Base-by-base conservation (phyloP, 2,329 filamentous ascomycete genomes). In the Botryotinia calthae region DNA sequence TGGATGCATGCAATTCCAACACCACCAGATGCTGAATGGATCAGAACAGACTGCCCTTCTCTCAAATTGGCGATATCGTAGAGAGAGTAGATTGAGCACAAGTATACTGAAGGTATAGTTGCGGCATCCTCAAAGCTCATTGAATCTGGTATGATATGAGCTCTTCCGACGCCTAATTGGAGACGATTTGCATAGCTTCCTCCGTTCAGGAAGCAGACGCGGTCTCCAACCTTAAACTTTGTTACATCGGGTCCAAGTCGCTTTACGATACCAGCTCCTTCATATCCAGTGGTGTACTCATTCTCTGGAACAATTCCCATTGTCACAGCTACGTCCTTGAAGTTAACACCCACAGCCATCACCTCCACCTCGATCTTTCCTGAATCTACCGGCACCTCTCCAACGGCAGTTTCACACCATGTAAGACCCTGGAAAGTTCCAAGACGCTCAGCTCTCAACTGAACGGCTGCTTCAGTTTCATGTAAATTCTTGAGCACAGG, bases 71-170 rank as follows among this genome's bases (percentile, higher is more conserved):
- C 75, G 16, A 74, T 46, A 18, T 73, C 58, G 31, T 73, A 66
- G 25, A 77, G 44, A 20, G 59, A 54, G 44, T 76, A 73, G 61
- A 77, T 72, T 6, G 73, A 75, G 4, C 68, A 70, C 69, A 44
- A n/a, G 44, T 75, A 74, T 0, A 82, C 79, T 4, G 83, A 82
- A 0, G 84, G 83, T 6, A 82, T 76, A 18, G 82, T 77, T 0
- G 84, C 83, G 0, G 81, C 83, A 1, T 81, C 80, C 48, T 82
- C 79, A 67, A 84, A 83, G 0, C 78, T 77, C 73, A 84, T 76
- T 28, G 75, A 75, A 31, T 80, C 77, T 18, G 85, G 82, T 25
- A 87, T 82, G 9, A 34, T 18, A 1, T 79, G 76, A 56, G 77
- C n/a, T 22, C 62, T 37, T 31, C 62, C 51, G 48, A 66, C 42